These are phyloP conservation scores for Alternaria sp. DNA, from an alignment of 2,329 filamentous ascomycete species.

Conservation along the genomic window DNA sequence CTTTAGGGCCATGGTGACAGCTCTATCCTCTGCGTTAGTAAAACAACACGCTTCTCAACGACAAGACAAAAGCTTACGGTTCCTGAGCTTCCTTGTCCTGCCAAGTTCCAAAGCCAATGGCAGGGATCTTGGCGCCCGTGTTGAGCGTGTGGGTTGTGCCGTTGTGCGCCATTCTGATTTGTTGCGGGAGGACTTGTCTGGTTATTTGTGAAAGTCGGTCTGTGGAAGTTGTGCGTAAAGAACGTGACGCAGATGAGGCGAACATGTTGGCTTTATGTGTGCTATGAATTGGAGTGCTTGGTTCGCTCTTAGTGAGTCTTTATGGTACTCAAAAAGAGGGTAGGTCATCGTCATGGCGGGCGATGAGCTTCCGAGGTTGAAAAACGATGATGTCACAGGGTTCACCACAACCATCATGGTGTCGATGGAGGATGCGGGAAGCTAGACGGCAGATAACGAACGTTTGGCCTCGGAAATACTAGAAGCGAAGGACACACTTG, in stretches of 20 bases:
- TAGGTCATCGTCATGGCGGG: constrained; percentile 1
- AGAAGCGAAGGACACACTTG: neutral
- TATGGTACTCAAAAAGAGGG: neutral
- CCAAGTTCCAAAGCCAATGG: constrained; percentile 64
- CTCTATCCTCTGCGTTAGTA: constrained; percentile 21
- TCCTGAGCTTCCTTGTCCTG: constrained; percentile 41
- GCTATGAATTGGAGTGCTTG: neutral
- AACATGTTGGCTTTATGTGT: constrained; percentile 18
- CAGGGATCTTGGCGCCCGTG: constrained; percentile 77
- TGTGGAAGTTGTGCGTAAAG: constrained; percentile 15
- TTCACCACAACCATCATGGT: neutral
- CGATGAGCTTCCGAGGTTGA: neutral
- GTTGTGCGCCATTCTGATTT: constrained; percentile 42
- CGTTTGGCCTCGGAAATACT: neutral
- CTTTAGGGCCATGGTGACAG: constrained; percentile 46
- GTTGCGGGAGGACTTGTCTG: constrained; percentile 20
- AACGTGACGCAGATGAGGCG: constrained; percentile 18
- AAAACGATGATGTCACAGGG: constrained; percentile 5
- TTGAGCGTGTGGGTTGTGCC: constrained; percentile 60
- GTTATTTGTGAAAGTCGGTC: constrained; percentile 23
- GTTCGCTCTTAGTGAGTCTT: neutral
- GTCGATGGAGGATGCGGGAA: neutral
- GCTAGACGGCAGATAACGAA: neutral
- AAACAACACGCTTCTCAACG: neutral
- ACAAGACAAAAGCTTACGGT: constrained; percentile 13